A percentile compares a stretch with the other conserved stretches of the same genome.
Conservation (phyloP, 257 asterid species). For the Solanum chmielewskii region DNA sequence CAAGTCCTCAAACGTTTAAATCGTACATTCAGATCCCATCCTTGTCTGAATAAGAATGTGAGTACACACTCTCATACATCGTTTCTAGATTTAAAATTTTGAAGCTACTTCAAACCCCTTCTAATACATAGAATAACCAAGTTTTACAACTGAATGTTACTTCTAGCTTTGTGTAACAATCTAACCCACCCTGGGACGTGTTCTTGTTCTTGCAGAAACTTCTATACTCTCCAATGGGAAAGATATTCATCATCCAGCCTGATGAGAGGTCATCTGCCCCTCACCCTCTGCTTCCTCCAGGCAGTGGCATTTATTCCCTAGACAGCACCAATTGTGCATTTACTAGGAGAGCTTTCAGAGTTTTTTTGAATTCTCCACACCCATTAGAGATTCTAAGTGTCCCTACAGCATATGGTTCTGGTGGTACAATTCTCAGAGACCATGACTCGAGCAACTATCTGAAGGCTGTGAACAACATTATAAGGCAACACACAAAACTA, state of each 20-base stretch:
- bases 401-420: slow-evolving; percentile 72
- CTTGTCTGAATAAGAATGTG: slow-evolving; percentile 77
- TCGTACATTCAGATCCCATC: slow-evolving; percentile 50
- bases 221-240: slow-evolving; percentile 79
- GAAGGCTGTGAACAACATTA: slow-evolving; percentile 52
- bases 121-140: neutral
- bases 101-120: neutral
- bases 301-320: slow-evolving; percentile 42
- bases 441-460: slow-evolving; percentile 81
- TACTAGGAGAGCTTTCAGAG: slow-evolving; percentile 34
- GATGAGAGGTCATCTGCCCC: slow-evolving; percentile 67
- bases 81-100: neutral
- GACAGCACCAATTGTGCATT: slow-evolving; percentile 19
- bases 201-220: slow-evolving; percentile 37
- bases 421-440: slow-evolving; percentile 74
- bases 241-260: slow-evolving; percentile 72
- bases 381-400: slow-evolving; percentile 77
- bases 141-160: neutral
- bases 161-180: neutral
- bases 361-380: slow-evolving; percentile 73
- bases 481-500: slow-evolving; percentile 33
- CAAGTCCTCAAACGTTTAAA: slow-evolving; percentile 63
- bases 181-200: neutral
- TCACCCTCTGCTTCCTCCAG: slow-evolving; percentile 69
- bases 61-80: slow-evolving; percentile 3